Percentiles rank a stretch among this genome's conserved stretches.
phyloP scores from a whole-genome alignment of 208 protist genomes.

The Polymyxa betae region DNA sequence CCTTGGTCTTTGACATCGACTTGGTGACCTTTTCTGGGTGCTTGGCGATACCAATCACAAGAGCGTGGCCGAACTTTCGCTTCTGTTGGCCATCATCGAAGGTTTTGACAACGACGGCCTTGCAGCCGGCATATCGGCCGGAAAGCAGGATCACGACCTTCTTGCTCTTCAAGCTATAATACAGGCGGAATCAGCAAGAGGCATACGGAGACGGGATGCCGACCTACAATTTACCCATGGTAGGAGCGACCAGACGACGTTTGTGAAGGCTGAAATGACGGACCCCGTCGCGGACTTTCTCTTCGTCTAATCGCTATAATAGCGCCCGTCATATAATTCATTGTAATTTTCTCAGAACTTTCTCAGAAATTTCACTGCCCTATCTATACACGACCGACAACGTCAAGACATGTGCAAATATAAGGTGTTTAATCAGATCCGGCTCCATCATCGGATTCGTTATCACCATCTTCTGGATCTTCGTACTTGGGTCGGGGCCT shows the following conservation, averaged over 20 bases:
- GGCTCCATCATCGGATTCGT: neutral
- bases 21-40: constrained; percentile 68
- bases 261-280: neutral
- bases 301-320: neutral
- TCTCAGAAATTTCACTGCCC: neutral
- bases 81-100: constrained; percentile 66
- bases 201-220: neutral
- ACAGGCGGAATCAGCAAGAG: neutral
- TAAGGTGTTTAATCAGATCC: neutral
- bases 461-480: neutral
- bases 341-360: neutral
- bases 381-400: neutral
- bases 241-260: neutral
- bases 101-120: constrained; percentile 74
- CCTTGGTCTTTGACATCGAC: constrained; percentile 68
- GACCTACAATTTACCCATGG: constrained; percentile 46
- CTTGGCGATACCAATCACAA: constrained; percentile 73
- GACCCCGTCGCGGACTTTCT: constrained; percentile 2
- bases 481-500: neutral
- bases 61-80: constrained; percentile 63
- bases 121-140: constrained; percentile 74
- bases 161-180: constrained; percentile 66
- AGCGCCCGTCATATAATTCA: constrained; percentile 11
- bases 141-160: constrained; percentile 73
- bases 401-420: too few species aligned